phyloP scores from a whole-genome alignment of 768 basidiomycete genomes.

The Phanerochaete sordida region DNA sequence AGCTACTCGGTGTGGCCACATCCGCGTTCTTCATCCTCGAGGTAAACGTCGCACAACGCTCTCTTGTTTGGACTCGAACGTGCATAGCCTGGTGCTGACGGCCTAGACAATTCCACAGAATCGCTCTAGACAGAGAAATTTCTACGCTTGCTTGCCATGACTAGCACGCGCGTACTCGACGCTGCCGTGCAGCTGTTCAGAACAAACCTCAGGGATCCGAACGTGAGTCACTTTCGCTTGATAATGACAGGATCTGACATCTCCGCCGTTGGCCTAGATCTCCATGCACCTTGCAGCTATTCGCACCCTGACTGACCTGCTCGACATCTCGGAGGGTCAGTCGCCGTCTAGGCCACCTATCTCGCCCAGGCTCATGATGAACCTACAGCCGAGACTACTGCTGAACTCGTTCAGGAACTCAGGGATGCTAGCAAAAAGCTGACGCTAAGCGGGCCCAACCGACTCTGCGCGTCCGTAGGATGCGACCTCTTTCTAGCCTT shows the following conservation, averaged over 20 bases:
- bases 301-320: conserved; percentile 75
- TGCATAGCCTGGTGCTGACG: not conserved
- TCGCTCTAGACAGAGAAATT: not conserved
- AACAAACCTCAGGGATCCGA: conserved; percentile 46
- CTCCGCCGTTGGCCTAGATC: conserved; percentile 40
- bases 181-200: not conserved
- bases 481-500: conserved; percentile 90
- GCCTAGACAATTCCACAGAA: not conserved
- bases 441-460: conserved; percentile 61
- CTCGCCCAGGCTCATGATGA: conserved; percentile 2
- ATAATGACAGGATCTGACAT: not conserved
- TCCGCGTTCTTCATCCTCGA: not conserved
- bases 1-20: not conserved
- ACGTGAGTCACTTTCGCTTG: conserved; percentile 45
- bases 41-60: not conserved
- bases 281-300: conserved; percentile 88
- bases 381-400: conserved; percentile 79
- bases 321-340: conserved; percentile 74
- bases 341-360: conserved; percentile 6
- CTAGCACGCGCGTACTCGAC: not conserved
- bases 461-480: conserved; percentile 84
- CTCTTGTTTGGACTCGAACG: not conserved
- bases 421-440: conserved; percentile 69
- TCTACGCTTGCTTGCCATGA: not conserved
- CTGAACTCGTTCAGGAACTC: conserved; percentile 84